Base-by-base conservation (phyloP, 345 rosid species). In the Eucalyptus leucophloia region DNA sequence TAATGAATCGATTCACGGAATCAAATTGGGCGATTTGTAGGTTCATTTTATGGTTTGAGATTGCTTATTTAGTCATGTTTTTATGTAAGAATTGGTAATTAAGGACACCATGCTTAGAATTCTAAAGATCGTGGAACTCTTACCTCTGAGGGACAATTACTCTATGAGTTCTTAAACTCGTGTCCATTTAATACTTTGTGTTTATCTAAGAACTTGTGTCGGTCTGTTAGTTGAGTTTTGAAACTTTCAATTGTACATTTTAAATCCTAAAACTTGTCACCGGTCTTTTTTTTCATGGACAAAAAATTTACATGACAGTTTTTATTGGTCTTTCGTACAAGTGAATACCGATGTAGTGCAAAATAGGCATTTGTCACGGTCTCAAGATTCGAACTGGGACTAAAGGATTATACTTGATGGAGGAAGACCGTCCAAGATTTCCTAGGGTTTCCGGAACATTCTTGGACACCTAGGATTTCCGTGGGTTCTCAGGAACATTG, bases 211-310 rank as follows among this genome's bases (percentile, higher is more conserved):
- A 62, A 62, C 18, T 13, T 28, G 1, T 1, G 34, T 26, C 15
- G 4, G 3, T 60, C 0, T 2, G 0, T 28, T 6, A 60, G 2
- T 12, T 28, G 34, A 65, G 21, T 65, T 34, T n/a, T n/a, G 34
- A n/a, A n/a, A n/a, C 21, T 65, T 65, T n/a, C 19, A 6, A 30
- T 30, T 2, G 17, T 62, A 62, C 18, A 62, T 62, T 12, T 58
- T 5, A 12, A 62, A 62, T 30, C 32, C 34, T 30, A 30, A 30
- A 62, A 62, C 18, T 30, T 30, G 2, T 30, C 72, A 30, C 18
- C 5, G 0, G 4, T 62, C 5, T 5, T 30, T 30, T 14, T n/a
- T 13, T 62, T 62, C 72, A 62, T 62, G 34, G 32, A 1, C 3
- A 30, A 30, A 60, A 62, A 62, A 13, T 62, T 30, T 28, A 30